Conservation (phyloP, 2,329 filamentous ascomycete genomes). For the Juglanconis juglandina region DNA sequence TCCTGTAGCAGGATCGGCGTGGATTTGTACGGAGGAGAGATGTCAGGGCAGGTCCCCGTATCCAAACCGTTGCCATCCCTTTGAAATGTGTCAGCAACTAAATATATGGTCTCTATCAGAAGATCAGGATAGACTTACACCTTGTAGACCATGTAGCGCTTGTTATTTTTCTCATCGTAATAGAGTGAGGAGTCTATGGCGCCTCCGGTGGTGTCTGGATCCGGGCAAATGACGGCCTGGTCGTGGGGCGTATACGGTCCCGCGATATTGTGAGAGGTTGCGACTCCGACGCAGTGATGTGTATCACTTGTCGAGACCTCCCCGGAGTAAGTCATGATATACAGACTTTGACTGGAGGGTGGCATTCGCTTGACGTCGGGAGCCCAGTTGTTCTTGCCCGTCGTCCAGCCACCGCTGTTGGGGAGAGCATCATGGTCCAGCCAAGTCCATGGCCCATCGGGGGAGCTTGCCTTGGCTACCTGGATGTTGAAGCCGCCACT, state of each 20-base stretch:
- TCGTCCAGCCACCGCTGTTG: constrained; percentile 50
- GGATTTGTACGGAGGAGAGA: constrained; percentile 33
- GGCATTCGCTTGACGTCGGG: constrained; percentile 53
- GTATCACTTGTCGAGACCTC: constrained; percentile 34
- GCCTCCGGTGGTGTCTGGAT: constrained; percentile 47
- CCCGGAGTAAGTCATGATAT: constrained; percentile 59
- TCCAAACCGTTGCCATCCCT: constrained; percentile 59
- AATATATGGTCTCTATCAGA: not conserved
- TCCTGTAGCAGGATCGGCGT: constrained; percentile 58
- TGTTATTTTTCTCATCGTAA: constrained; percentile 47
- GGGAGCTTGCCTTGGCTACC: constrained; percentile 47
- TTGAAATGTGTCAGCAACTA: not conserved
- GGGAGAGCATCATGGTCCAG: constrained; percentile 52
- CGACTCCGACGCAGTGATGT: constrained; percentile 58
- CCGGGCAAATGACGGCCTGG: constrained; percentile 50
- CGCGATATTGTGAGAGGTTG: constrained; percentile 40
- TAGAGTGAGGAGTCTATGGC: constrained; percentile 63
- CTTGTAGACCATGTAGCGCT: constrained; percentile 62
- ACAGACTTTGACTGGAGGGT: constrained; percentile 37
- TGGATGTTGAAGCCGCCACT: constrained; percentile 47
- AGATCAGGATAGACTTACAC: constrained; percentile 2
- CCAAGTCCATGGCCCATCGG: constrained; percentile 44
- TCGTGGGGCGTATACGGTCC: constrained; percentile 52
- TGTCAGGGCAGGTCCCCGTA: constrained; percentile 41
- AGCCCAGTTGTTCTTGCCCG: constrained; percentile 54